Evolutionary conservation across 106 monocot genomes (phyloP).

Genomic region (Dioscorea alata): DNA sequence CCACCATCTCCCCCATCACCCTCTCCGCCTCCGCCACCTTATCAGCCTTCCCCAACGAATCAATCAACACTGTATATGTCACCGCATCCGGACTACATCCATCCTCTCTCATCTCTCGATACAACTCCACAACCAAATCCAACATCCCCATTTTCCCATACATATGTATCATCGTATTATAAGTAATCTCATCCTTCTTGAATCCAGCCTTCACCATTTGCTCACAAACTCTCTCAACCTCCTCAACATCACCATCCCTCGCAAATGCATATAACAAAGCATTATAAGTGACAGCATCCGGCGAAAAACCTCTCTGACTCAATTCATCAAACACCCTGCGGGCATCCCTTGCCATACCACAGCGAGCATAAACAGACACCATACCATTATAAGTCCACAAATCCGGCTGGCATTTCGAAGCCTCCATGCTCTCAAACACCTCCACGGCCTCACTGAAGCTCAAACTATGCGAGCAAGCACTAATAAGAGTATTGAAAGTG

Average conservation of each 20-base stretch:
- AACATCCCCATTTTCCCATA: slow-evolving; percentile 75
- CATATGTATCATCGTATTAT: slow-evolving; percentile 97
- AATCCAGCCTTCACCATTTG: slow-evolving; percentile 73
- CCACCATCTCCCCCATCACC: slow-evolving; percentile 74
- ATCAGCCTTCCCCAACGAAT: slow-evolving; percentile 71
- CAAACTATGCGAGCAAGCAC: slow-evolving; percentile 52
- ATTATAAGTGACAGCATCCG: slow-evolving; percentile 92
- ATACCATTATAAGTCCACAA: slow-evolving; percentile 94
- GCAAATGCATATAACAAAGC: slow-evolving; percentile 88
- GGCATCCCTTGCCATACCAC: slow-evolving; percentile 48
- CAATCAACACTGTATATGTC: slow-evolving; percentile 83
- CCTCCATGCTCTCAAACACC: slow-evolving; percentile 60
- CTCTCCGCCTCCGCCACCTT: slow-evolving; percentile 57
- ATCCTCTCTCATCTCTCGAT: slow-evolving; percentile 57
- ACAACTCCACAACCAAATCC: slow-evolving; percentile 52
- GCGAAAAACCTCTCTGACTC: slow-evolving; percentile 43
- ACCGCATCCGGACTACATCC: slow-evolving; percentile 79
- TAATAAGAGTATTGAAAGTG: slow-evolving; percentile 93
- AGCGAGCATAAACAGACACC: slow-evolving; percentile 73
- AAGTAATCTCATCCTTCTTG: slow-evolving; percentile 87
- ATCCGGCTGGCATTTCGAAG: slow-evolving; percentile 63
- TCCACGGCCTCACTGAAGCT: slow-evolving; percentile 52
- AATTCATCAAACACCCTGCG: slow-evolving; percentile 58
- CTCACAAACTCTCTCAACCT: slow-evolving; percentile 54
- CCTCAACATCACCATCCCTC: slow-evolving; percentile 33